phyloP scores from a whole-genome alignment of 1,284 basidiomycete species.

The Filobasidium uniguttulatum region DNA sequence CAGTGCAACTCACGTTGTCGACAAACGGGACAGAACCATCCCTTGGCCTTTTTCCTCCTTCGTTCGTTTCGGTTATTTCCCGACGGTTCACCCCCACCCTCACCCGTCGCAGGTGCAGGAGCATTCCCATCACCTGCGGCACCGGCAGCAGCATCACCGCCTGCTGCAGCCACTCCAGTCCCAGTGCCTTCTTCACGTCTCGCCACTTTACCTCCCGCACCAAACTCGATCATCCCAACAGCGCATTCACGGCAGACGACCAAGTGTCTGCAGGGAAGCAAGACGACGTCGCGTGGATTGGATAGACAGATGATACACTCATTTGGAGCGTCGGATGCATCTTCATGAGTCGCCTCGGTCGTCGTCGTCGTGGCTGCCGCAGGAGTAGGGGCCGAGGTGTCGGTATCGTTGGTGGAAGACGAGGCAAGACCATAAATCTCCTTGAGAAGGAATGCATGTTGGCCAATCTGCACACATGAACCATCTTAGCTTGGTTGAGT shows the following conservation, averaged over 20 bases:
- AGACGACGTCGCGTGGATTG: conserved; percentile 69
- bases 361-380: conserved; percentile 40
- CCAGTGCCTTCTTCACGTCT: conserved; percentile 43
- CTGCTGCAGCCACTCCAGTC: conserved; percentile 14
- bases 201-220: conserved; percentile 67
- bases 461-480: conserved; percentile 47
- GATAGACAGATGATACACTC: conserved; percentile 80
- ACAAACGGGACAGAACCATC: conserved; percentile 88
- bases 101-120: conserved; percentile 16
- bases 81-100: conserved; percentile 17
- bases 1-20: conserved; percentile 53
- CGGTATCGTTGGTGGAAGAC: conserved; percentile 41
- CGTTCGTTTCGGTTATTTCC: conserved; percentile 28
- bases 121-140: conserved; percentile 16
- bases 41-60: conserved; percentile 77
- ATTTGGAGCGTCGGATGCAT: conserved; percentile 41
- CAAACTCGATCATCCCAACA: conserved; percentile 86
- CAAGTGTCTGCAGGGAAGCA: conserved; percentile 75
- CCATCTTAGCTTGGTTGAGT: neutral
- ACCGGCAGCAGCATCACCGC: conserved; percentile 13
- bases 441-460: conserved; percentile 78
- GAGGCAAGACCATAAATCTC: conserved; percentile 78
- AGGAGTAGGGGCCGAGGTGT: no score
- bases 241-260: conserved; percentile 86
- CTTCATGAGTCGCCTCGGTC: conserved; percentile 32